Evolutionary conservation across 306 rosid species (phyloP).

Genomic region (Cercis canadensis): DNA sequence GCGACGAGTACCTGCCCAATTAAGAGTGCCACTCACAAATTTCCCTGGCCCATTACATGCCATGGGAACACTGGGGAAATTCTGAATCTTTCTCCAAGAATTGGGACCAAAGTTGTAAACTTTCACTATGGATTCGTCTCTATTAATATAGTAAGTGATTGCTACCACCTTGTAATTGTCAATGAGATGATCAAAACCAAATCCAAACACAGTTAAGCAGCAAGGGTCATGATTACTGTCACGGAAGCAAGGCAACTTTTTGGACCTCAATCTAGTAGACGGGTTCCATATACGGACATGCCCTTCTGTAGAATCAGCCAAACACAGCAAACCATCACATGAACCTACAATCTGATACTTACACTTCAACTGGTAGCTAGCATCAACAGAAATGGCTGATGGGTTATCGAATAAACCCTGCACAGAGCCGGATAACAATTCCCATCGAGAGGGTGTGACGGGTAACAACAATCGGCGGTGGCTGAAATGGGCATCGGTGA

Average conservation of each 20-base stretch:
- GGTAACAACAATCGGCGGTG: not conserved
- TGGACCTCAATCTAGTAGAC: not conserved
- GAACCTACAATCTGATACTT: not conserved
- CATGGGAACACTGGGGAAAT: not conserved
- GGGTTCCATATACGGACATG: conserved; percentile 31
- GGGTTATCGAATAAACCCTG: not conserved
- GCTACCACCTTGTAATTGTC: conserved; percentile 27
- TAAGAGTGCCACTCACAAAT: not conserved
- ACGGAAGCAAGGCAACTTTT: not conserved
- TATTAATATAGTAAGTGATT: not conserved
- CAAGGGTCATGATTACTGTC: no score
- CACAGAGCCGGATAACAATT: not conserved
- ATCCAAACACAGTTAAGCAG: not conserved
- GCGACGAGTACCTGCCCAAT: not conserved
- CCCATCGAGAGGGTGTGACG: not conserved
- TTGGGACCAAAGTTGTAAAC: conserved; percentile 11
- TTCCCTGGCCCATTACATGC: no score
- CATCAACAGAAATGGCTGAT: not conserved
- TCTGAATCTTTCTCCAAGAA: not conserved
- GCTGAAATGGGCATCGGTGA: not conserved
- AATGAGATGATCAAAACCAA: conserved; percentile 36
- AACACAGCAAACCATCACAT: conserved; percentile 1
- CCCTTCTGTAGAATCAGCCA: not conserved
- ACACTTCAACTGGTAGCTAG: not conserved
- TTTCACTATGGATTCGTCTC: not conserved